Conservation (phyloP, 768 basidiomycete species). For the Phaeolepiota aurea region DNA sequence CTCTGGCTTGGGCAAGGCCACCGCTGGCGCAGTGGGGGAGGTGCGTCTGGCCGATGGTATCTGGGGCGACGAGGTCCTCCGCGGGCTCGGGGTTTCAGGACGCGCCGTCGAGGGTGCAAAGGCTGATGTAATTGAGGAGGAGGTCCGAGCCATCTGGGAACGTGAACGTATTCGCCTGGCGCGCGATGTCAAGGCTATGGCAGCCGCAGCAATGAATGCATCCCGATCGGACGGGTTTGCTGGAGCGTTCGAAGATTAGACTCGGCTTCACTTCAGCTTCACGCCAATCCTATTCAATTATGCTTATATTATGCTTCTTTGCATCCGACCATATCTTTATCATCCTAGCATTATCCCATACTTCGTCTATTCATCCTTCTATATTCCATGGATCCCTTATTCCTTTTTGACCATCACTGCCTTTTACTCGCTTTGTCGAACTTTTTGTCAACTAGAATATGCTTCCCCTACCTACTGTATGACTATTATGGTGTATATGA, state of each 20-base stretch:
- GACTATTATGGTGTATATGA: too few species aligned
- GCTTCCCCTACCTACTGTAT: too few species aligned
- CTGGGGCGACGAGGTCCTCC: conserved; percentile 59
- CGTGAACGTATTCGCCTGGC: conserved; percentile 37
- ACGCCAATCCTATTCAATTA: too few species aligned
- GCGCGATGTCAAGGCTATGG: conserved; percentile 30
- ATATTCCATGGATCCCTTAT: not conserved
- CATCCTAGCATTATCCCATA: conserved; percentile 1
- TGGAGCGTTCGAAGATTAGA: conserved; percentile 37
- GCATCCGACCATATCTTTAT: conserved; percentile 10
- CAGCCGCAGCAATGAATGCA: conserved; percentile 10
- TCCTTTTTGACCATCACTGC: not conserved
- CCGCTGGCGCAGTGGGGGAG: conserved; percentile 32
- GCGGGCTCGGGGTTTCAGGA: conserved; percentile 51
- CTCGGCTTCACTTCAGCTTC: not conserved
- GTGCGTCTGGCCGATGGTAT: conserved; percentile 55
- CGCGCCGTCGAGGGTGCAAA: conserved; percentile 12
- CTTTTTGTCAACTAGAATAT: too few species aligned
- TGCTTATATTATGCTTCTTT: conserved; percentile 1
- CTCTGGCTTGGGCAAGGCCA: conserved; percentile 22
- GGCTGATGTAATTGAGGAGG: conserved; percentile 38
- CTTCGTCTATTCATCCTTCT: not conserved
- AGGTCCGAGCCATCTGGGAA: conserved; percentile 44
- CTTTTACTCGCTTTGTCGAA: not conserved
- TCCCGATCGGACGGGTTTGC: conserved; percentile 23